Conservation (phyloP, 345 rosid species). For the Brassica juncea region DNA sequence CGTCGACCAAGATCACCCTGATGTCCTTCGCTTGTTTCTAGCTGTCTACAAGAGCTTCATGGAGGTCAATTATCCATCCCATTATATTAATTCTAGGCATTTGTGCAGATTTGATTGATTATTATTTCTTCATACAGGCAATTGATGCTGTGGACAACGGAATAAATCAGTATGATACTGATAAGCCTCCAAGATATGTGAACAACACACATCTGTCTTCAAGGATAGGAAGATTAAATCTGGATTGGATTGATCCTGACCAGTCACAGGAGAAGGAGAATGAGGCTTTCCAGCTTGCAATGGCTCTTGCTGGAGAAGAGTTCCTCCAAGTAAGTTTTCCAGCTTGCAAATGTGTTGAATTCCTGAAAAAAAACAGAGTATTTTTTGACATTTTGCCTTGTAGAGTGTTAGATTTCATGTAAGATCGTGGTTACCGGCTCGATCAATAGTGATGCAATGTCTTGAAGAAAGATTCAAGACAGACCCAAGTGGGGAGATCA, state of each 20-base stretch:
- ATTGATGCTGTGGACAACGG: constrained; percentile 92
- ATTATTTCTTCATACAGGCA: constrained; percentile 46
- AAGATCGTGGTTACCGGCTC: constrained; percentile 88
- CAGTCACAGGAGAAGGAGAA: constrained; percentile 89
- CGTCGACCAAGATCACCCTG: constrained; percentile 69
- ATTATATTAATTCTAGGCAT: not conserved
- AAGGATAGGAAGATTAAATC: constrained; percentile 80
- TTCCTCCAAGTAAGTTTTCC: constrained; percentile 68
- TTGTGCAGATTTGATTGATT: not conserved
- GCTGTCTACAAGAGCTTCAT: constrained; percentile 90
- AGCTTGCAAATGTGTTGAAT: not conserved
- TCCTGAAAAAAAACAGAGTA: not conserved
- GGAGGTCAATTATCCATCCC: constrained; percentile 48
- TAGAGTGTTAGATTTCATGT: constrained; percentile 74
- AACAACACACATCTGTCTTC: constrained; percentile 83
- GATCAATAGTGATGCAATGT: constrained; percentile 79
- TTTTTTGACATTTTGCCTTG: constrained; percentile 16
- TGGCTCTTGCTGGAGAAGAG: constrained; percentile 81
- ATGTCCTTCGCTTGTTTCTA: constrained; percentile 70
- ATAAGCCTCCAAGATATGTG: constrained; percentile 85
- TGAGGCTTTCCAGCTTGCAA: constrained; percentile 74
- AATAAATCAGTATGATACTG: constrained; percentile 74
- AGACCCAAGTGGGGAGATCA: constrained; percentile 84
- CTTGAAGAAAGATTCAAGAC: constrained; percentile 57
- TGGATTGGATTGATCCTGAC: constrained; percentile 89